Conservation (phyloP, 163 green algal species). For the Scenedesmus sp. region DNA sequence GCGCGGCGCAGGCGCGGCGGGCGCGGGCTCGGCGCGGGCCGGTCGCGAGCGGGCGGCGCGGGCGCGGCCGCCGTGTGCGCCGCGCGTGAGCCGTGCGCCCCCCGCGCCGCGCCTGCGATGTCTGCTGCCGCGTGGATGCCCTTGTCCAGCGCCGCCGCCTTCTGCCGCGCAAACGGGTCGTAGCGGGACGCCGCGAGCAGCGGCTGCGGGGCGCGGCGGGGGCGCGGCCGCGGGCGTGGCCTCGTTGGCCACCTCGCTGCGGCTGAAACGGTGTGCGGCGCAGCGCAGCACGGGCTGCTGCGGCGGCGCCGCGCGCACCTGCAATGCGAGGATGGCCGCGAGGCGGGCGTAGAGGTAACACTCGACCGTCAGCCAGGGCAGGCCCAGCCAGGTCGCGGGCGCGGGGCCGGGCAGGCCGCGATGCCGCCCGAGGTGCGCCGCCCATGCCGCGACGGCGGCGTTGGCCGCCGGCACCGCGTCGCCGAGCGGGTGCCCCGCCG, state of each 20-base stretch:
- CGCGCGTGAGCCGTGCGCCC: no score
- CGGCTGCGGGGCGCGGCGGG: background rate
- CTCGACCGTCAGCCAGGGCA: slow-evolving; percentile 64
- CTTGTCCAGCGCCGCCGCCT: slow-evolving; percentile 46
- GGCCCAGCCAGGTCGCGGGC: slow-evolving; percentile 47
- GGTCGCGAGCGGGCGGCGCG: no score
- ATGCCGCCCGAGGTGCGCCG: slow-evolving; percentile 10
- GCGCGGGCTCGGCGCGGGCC: no score
- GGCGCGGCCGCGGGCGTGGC: background rate
- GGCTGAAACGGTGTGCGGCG: background rate
- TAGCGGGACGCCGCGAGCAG: slow-evolving; percentile 1
- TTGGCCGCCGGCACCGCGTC: slow-evolving; percentile 19
- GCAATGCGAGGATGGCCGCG: slow-evolving; percentile 5
- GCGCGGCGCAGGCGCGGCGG: no score
- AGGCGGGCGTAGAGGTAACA: slow-evolving; percentile 40
- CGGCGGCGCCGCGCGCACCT: no score
- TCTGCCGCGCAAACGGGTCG: slow-evolving; percentile 36
- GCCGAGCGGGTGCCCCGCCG: slow-evolving; percentile 8
- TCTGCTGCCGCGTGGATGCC: slow-evolving; percentile 20
- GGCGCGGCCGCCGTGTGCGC: no score
- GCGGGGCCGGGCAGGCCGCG: background rate
- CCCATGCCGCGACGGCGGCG: slow-evolving; percentile 31
- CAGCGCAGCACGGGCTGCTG: background rate
- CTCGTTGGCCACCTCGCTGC: no score
- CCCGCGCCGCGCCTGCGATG: slow-evolving; percentile 32